phyloP scores from a whole-genome alignment of 164 flowering plant genomes.

The Litsea cubeba region DNA sequence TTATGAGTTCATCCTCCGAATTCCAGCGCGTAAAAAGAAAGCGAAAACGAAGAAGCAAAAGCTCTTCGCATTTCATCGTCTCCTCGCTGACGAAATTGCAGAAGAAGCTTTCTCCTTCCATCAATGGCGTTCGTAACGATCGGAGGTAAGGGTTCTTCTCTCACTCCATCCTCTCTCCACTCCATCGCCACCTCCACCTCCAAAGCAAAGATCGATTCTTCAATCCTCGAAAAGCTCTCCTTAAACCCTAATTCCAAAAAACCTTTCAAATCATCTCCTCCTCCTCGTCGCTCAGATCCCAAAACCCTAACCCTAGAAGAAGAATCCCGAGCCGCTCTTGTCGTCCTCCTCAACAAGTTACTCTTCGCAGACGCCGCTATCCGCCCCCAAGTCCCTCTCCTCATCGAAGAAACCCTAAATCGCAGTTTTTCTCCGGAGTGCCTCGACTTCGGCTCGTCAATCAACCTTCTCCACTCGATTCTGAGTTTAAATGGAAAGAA shows the following conservation, averaged over 20 bases:
- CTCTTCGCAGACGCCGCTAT: conserved; percentile 23
- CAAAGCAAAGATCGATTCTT: conserved; percentile 45
- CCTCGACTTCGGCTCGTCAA: conserved; percentile 10
- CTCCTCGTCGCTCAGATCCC: conserved; percentile 7
- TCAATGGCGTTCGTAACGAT: conserved; percentile 20
- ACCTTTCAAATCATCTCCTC: conserved; percentile 3
- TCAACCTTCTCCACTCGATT: conserved; percentile 12
- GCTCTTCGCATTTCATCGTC: no score
- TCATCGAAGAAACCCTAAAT: conserved; percentile 25
- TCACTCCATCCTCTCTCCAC: conserved; percentile 46
- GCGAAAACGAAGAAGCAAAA: no score
- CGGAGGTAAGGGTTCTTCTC: conserved; percentile 62
- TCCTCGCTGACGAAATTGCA: neutral
- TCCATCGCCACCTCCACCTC: conserved; percentile 36
- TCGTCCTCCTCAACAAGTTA: conserved; percentile 56
- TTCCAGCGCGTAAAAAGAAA: no score
- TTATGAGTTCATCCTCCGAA: no score
- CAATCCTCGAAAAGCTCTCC: conserved; percentile 35
- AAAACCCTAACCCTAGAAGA: conserved; percentile 16
- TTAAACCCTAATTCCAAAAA: conserved; percentile 6
- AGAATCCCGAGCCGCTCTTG: conserved; percentile 54
- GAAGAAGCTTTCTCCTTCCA: conserved; percentile 1
- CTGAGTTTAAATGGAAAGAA: conserved; percentile 9
- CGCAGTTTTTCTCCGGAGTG: neutral
- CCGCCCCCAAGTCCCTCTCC: conserved; percentile 27